Conservation (phyloP, 1,284 basidiomycete genomes). For the Boletus mariae region DNA sequence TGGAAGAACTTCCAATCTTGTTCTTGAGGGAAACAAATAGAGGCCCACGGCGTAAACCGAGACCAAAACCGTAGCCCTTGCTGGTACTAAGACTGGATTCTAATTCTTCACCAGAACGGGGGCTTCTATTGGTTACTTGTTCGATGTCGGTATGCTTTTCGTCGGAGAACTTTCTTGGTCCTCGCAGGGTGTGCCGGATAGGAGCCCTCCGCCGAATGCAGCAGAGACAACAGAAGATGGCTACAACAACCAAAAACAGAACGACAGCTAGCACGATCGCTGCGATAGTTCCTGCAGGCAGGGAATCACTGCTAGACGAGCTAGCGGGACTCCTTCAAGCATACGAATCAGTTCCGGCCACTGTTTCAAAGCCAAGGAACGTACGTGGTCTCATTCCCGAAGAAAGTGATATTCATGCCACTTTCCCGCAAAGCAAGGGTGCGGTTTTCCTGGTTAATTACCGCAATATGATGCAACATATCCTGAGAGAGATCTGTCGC, state of each 20-base stretch:
- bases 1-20: conserved; percentile 21
- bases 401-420: conserved; percentile 41
- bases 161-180: neutral
- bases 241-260: conserved; percentile 45
- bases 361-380: conserved; percentile 6
- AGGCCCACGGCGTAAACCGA: conserved; percentile 29
- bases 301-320: conserved; percentile 13
- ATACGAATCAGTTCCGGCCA: conserved; percentile 7
- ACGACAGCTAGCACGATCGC: conserved; percentile 55
- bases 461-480: conserved; percentile 45
- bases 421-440: conserved; percentile 38
- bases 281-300: conserved; percentile 55
- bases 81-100: conserved; percentile 30
- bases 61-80: conserved; percentile 33
- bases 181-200: conserved; percentile 9
- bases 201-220: conserved; percentile 44
- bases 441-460: conserved; percentile 55
- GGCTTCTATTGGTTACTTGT: conserved; percentile 3
- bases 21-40: conserved; percentile 25
- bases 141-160: conserved; percentile 12
- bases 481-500: conserved; percentile 55
- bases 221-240: conserved; percentile 39
- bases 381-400: conserved; percentile 31
- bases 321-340: conserved; percentile 9
- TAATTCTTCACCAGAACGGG: conserved; percentile 23